Percentiles rank a stretch among this genome's conserved stretches.
phyloP scores from a whole-genome alignment of 352 stramenopile genomes.

The Phytophthora pluvialis region DNA sequence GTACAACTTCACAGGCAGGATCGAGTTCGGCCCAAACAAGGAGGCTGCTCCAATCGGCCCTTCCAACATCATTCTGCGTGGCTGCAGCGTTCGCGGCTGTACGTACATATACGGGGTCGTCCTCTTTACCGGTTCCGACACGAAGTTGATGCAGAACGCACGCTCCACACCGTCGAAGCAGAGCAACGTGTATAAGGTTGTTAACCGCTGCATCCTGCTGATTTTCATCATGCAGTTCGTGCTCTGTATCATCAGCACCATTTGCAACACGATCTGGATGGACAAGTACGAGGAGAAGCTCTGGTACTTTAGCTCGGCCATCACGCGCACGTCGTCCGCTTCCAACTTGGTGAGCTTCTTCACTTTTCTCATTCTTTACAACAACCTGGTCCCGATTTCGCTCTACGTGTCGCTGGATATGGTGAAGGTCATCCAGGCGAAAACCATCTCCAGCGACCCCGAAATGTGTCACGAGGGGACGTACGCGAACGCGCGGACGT shows the following conservation, averaged over 20 bases:
- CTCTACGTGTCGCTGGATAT: slow-evolving; percentile 98
- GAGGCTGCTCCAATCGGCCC: slow-evolving; percentile 57
- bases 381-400: slow-evolving; percentile 97
- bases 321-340: slow-evolving; percentile 17
- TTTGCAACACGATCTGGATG: slow-evolving; percentile 60
- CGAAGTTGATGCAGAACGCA: slow-evolving; percentile 87
- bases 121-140: slow-evolving; percentile 92
- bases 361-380: slow-evolving; percentile 96
- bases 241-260: slow-evolving; percentile 73
- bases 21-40: slow-evolving; percentile 36
- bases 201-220: slow-evolving; percentile 74
- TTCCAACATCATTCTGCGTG: slow-evolving; percentile 87
- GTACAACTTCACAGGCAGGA: slow-evolving; percentile 73
- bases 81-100: slow-evolving; percentile 68
- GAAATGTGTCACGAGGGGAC: slow-evolving; percentile 90
- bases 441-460: slow-evolving; percentile 65
- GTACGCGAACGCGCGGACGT: slow-evolving; percentile 83
- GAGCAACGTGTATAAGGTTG: slow-evolving; percentile 73
- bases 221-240: slow-evolving; percentile 69
- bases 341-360: slow-evolving; percentile 86
- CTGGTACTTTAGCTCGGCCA: slow-evolving; percentile 56
- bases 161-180: slow-evolving; percentile 72
- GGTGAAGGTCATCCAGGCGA: slow-evolving; percentile 88
- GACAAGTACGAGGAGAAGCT: slow-evolving; percentile 39
- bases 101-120: slow-evolving; percentile 77